phyloP scores from a whole-genome alignment of 129 eudicot genomes.

The Arctium minus region DNA sequence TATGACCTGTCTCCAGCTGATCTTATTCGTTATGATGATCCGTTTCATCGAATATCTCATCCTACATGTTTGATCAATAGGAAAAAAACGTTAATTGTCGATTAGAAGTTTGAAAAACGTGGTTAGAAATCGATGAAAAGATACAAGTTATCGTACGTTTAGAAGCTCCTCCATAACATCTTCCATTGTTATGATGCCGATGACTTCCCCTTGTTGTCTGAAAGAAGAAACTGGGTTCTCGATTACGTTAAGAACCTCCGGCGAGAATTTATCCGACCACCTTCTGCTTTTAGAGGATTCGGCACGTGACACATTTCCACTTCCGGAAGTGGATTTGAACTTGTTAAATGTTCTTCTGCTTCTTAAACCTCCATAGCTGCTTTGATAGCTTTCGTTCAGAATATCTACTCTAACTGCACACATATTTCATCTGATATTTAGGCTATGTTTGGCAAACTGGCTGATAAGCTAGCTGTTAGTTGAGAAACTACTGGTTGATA shows the following conservation, averaged over 20 bases:
- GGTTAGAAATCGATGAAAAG: not conserved
- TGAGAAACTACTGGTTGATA: not conserved
- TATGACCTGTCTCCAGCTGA: not conserved
- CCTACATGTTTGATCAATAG: conserved; percentile 19
- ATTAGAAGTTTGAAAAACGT: not conserved
- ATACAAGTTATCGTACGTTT: conserved; percentile 28
- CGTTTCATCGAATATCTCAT: conserved; percentile 55
- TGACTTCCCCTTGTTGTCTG: conserved; percentile 54
- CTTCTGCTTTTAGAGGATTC: conserved; percentile 52
- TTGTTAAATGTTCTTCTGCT: conserved; percentile 41
- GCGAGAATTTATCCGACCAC: conserved; percentile 51
- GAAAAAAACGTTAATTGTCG: not conserved
- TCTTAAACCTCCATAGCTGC: conserved; percentile 27
- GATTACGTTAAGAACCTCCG: conserved; percentile 40
- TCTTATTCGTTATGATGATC: conserved; percentile 35
- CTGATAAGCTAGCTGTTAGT: not conserved
- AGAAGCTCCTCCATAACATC: conserved; percentile 66
- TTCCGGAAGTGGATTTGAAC: conserved; percentile 35
- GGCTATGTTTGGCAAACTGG: not conserved
- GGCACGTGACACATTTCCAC: conserved; percentile 30
- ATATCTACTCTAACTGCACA: conserved; percentile 42
- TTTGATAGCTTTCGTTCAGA: conserved; percentile 31
- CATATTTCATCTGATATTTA: not conserved
- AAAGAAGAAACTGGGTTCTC: conserved; percentile 40
- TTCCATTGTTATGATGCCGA: conserved; percentile 77